phyloP scores from a whole-genome alignment of 1,139 yeast genomes.

The Kurtzmaniella quercitrusa region DNA sequence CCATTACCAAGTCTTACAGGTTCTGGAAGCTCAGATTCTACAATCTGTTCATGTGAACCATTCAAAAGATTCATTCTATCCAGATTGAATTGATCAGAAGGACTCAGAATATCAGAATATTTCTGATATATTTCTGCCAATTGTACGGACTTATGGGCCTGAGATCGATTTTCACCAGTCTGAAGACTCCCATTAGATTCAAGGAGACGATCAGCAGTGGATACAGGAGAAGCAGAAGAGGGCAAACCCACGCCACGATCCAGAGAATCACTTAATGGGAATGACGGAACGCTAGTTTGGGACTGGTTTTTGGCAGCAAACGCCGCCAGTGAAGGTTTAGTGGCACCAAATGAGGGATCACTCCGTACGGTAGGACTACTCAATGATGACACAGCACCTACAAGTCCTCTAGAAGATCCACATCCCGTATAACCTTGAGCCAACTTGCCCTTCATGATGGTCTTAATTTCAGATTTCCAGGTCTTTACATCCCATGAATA shows the following conservation, averaged over 20 bases:
- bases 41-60: constrained; percentile 33
- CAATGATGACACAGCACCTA: constrained; percentile 54
- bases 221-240: constrained; percentile 2
- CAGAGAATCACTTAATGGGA: constrained; percentile 2
- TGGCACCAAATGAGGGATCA: background rate
- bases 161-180: background rate
- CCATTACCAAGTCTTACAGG: constrained; percentile 21
- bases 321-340: constrained; percentile 1
- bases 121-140: constrained; percentile 45
- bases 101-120: constrained; percentile 38
- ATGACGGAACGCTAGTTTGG: constrained; percentile 2
- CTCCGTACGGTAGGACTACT: constrained; percentile 20
- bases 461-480: constrained; percentile 68
- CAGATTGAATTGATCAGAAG: constrained; percentile 36
- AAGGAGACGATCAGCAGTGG: background rate
- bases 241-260: constrained; percentile 1
- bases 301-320: constrained; percentile 4
- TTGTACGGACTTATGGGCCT: constrained; percentile 34
- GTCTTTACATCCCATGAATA: constrained; percentile 59
- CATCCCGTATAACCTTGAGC: constrained; percentile 79
- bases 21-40: constrained; percentile 33
- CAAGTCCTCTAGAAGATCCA: constrained; percentile 62
- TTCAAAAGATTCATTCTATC: constrained; percentile 30
- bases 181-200: background rate
- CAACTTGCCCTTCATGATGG: constrained; percentile 59